Evolutionary conservation across 805 yeast species (phyloP), one percentile per base, ranked within the genome.

Genomic region (Suhomyces faveliae): DNA sequence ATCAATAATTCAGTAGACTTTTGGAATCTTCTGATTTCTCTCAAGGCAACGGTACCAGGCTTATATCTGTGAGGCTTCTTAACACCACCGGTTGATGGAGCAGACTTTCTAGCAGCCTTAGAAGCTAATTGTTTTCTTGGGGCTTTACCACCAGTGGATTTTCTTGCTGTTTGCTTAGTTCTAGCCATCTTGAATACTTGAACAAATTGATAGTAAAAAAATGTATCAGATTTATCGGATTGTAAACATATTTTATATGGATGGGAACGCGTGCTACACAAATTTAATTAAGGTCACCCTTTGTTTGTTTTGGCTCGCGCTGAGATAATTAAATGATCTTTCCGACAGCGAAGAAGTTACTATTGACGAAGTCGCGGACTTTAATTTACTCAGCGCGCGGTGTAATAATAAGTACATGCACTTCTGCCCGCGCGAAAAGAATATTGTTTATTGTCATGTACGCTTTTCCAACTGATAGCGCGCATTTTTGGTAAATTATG

Each of bases 21-120:
- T 79, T 92, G 98, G 80, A 91, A 92, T 81, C 95, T 86, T 81
- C 97, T 87, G 68, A 94, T 89, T 79, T 92, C 98, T 79, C 96
- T 85, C 71, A 89, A 81, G 54, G 97, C 97, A 65, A 87, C 94
- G 67, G 94, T 88, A 84, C 96, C 96, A 77, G 96, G 96, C 87
- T 87, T 87, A 80, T 88, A 89, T 86, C 96, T 87, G 84, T 87
- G 95, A 56, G 94, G 94, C 74, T 87, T 87, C 84, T 87, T 87
- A 63, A 87, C 94, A 85, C 95, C 95, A 70, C 94, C 94, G 53
- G 90, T 80, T 47, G 89, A 79, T 83, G 95, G 95, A 45, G 95
- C 95, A 35, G 94, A 87, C 69, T 87, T 87, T 86, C 95, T 87
- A 56, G 95, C 95, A 63, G 94, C 95, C 78, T 87, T 87, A 52